A percentile compares a stretch with the other conserved stretches of the same genome.
Evolutionary conservation across 495 filamentous ascomycete genomes (phyloP).

Genomic region (Aspergillus haitiensis): DNA sequence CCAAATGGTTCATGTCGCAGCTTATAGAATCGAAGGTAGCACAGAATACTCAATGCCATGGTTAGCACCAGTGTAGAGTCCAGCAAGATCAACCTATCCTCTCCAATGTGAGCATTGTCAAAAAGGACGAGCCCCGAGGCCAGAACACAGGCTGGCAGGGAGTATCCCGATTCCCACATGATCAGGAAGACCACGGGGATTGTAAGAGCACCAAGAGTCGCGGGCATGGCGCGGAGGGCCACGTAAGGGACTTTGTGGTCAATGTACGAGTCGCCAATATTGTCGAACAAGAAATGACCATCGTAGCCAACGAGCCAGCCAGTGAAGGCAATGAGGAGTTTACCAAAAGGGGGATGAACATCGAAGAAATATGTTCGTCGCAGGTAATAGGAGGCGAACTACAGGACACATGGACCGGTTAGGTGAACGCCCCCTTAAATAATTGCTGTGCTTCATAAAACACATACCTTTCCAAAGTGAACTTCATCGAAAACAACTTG

Average conservation of each 20-base stretch:
- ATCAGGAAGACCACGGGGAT: constrained; percentile 93
- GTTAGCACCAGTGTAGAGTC: constrained; percentile 92
- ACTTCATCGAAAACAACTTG: constrained; percentile 99
- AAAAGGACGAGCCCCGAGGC: constrained; percentile 86
- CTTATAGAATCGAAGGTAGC: constrained; percentile 98
- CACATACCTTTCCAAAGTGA: constrained; percentile 94
- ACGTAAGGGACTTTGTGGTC: constrained; percentile 96
- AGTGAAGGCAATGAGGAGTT: constrained; percentile 73
- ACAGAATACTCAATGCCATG: constrained; percentile 91
- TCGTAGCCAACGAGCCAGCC: constrained; percentile 96
- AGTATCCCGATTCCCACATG: constrained; percentile 99
- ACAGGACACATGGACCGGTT: constrained; percentile 18
- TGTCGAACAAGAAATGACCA: constrained; percentile 96
- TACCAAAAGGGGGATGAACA: constrained; percentile 94
- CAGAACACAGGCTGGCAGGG: constrained; percentile 84
- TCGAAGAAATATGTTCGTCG: constrained; percentile 99
- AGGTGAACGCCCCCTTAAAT: constrained; percentile 22
- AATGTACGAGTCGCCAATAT: constrained; percentile 98
- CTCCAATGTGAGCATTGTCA: constrained; percentile 97
- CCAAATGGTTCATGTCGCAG: constrained; percentile 83
- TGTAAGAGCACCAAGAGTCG: constrained; percentile 85
- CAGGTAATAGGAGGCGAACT: constrained; percentile 97
- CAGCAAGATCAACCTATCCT: constrained; percentile 92
- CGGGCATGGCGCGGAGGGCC: constrained; percentile 90
- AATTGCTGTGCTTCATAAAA: constrained; percentile 2